Evolutionary conservation across 208 protist genomes (phyloP), one percentile per base, ranked within the genome.

Genomic region (Leishmania lainsoni): DNA sequence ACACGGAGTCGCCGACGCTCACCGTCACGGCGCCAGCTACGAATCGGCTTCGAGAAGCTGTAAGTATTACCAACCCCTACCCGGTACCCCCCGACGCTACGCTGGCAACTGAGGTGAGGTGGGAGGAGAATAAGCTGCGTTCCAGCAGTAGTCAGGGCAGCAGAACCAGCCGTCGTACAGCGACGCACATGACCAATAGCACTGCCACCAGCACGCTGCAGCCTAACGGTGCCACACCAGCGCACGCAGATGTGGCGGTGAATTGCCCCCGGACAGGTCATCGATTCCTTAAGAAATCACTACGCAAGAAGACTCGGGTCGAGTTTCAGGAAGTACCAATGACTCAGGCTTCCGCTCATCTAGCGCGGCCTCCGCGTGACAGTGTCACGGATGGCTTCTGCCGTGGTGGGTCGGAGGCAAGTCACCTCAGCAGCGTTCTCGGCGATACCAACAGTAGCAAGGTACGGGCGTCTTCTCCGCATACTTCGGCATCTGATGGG

Each of bases 361-460:
- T 5, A 8, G 42, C 65, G 39, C 65, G 14, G 65, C 35, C 17
- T 16, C 20, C 39, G 65, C 65, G 35, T 71, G 35, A 22, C 65
- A 71, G 20, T 6, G 32, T 39, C 9, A 48, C 65, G 2, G 35
- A 71, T 48, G 35, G n/a, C 65, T 6, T 71, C 65, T 29, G n/a
- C 65, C 3, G 8, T 39, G 65, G 16, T 14, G 70, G n/a, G 4
- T 54, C 48, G 10, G 70, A 58, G 48, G 70, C 49, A 16, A 75
- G 70, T 26, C 70, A 74, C 14, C 35, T 52, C 42, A 74, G 69
- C 45, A 74, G 69, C 69, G 22, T 54, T 52, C 69, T 74, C 10
- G 32, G 10, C 32, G 3, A 42, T 48, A 14, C 32, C 39, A n/a
- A 8, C 0, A 71, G 9, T 42, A 71, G 29, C 29, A 71, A 71